phyloP scores from a whole-genome alignment of 2,329 filamentous ascomycete genomes.

The Lachnellula cervina region DNA sequence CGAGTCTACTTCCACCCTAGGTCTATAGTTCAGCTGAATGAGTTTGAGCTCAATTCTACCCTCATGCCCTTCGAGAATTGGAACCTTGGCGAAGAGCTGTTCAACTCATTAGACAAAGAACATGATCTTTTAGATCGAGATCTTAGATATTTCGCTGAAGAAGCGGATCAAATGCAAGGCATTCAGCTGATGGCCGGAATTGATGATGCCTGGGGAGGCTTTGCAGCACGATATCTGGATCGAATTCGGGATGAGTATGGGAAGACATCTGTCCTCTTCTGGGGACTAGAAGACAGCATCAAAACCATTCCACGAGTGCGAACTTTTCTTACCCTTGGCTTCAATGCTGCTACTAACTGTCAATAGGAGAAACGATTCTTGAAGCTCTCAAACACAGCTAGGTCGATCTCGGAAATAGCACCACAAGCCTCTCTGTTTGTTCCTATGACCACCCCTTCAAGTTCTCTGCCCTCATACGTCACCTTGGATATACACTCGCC shows the following conservation, averaged over 20 bases:
- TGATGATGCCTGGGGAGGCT: conserved; percentile 80
- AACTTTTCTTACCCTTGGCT: conserved; percentile 9
- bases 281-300: conserved; percentile 67
- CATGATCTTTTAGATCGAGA: conserved; percentile 89
- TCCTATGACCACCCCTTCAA: conserved; percentile 63
- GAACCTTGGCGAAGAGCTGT: conserved; percentile 69
- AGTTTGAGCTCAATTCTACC: conserved; percentile 77
- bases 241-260: conserved; percentile 83
- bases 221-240: conserved; percentile 68
- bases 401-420: conserved; percentile 63
- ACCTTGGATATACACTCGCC: conserved; percentile 56
- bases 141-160: conserved; percentile 80
- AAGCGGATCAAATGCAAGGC: conserved; percentile 88
- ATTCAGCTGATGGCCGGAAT: conserved; percentile 69
- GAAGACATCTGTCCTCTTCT: conserved; percentile 81
- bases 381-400: conserved; percentile 68
- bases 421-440: conserved; percentile 71
- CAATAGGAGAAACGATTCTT: conserved; percentile 56
- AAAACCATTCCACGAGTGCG: conserved; percentile 50
- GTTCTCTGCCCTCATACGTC: conserved; percentile 51
- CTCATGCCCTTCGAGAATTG: conserved; percentile 80
- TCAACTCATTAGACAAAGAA: conserved; percentile 66
- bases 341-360: conserved; percentile 10
- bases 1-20: conserved; percentile 87
- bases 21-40: conserved; percentile 80